These are phyloP conservation scores for Colletotrichum aenigma DNA, from an alignment of 2,329 filamentous ascomycete genomes.

Conservation along the genomic window DNA sequence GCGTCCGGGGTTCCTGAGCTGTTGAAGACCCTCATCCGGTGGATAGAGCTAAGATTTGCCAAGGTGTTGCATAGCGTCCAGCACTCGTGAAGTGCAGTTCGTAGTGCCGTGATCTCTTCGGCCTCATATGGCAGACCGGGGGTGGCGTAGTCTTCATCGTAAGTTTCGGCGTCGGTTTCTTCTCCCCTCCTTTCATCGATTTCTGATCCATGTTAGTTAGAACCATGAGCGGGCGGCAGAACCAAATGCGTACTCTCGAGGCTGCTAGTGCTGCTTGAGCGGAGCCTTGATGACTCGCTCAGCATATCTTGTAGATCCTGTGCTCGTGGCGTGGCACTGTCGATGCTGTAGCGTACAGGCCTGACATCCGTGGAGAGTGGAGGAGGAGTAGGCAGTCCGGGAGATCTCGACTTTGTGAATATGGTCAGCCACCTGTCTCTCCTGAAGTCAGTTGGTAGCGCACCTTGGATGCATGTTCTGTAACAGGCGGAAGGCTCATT, in stretches of 20 bases:
- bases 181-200: conserved; percentile 59
- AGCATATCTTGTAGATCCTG: conserved; percentile 81
- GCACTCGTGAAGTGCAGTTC: conserved; percentile 81
- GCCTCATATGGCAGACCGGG: conserved; percentile 49
- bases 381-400: conserved; percentile 64
- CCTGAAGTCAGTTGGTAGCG: not conserved
- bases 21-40: conserved; percentile 79
- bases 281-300: conserved; percentile 55
- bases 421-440: not conserved
- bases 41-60: conserved; percentile 81
- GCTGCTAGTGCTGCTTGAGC: conserved; percentile 73
- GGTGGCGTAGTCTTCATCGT: conserved; percentile 53
- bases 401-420: conserved; percentile 31
- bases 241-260: conserved; percentile 70
- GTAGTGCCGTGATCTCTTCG: conserved; percentile 70
- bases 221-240: not conserved
- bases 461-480: conserved; percentile 41
- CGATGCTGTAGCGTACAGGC: conserved; percentile 67
- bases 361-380: conserved; percentile 78
- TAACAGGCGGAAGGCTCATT: conserved; percentile 36
- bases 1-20: conserved; percentile 75
- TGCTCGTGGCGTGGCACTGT: conserved; percentile 78
- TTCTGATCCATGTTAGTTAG: conserved; percentile 48
- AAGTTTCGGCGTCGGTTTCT: conserved; percentile 60
- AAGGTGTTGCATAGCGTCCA: conserved; percentile 95